Evolutionary conservation across 2,329 filamentous ascomycete species (phyloP).

Genomic region (Colletotrichum simmondsii): DNA sequence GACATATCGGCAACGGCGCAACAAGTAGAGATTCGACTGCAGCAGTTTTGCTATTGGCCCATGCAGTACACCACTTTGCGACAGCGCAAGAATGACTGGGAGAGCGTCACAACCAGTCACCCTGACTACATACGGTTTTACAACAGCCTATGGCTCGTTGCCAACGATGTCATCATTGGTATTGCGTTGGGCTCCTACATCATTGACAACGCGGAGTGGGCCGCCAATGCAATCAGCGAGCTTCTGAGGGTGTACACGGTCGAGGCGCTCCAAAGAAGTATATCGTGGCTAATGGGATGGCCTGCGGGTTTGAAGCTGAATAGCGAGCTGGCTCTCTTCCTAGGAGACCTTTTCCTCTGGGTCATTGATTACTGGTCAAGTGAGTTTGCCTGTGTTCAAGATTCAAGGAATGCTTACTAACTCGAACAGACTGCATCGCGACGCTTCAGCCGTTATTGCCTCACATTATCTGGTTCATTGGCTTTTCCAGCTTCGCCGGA

Average conservation of each 20-base stretch:
- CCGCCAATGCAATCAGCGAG: constrained; percentile 81
- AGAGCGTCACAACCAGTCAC: constrained; percentile 93
- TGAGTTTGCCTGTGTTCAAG: constrained; percentile 52
- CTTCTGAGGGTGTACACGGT: constrained; percentile 87
- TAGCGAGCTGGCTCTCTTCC: constrained; percentile 89
- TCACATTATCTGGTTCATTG: constrained; percentile 89
- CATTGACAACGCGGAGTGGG: constrained; percentile 90
- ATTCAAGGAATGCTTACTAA: constrained; percentile 36
- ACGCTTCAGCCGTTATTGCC: constrained; percentile 84
- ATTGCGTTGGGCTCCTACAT: constrained; percentile 97
- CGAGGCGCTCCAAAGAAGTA: constrained; percentile 86
- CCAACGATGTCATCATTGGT: constrained; percentile 98
- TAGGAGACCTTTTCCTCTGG: constrained; percentile 96
- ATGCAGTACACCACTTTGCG: constrained; percentile 94
- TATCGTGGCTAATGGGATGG: constrained; percentile 95
- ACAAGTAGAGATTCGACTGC: constrained; percentile 94
- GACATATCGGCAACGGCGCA: constrained; percentile 97
- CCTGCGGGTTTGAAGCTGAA: constrained; percentile 96
- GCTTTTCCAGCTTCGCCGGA: constrained; percentile 93
- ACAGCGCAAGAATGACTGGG: constrained; percentile 92
- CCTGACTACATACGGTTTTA: constrained; percentile 99
- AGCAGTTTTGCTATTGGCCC: constrained; percentile 99
- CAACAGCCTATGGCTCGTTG: constrained; percentile 97
- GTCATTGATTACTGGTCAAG: constrained; percentile 98
- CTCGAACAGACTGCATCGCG: constrained; percentile 74